Base-by-base conservation (phyloP, 1,284 basidiomycete genomes). In the Ceratobasidium sp. region DNA sequence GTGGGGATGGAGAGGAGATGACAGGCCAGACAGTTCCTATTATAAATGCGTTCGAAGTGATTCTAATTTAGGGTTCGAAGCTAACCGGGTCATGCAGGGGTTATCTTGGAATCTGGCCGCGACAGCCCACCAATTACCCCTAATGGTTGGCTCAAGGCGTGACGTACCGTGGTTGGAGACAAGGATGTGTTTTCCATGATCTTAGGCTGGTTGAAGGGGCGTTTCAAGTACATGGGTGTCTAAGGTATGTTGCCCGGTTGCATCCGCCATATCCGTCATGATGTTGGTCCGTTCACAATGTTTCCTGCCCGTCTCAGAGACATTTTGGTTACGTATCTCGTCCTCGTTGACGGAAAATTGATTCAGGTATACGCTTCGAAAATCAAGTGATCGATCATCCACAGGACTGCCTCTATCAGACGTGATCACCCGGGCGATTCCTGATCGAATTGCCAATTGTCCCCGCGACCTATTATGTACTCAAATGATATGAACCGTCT, bases 131-230 rank as follows among this genome's bases (percentile, higher is more conserved):
- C 90, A 2, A 93, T 96, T 80, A 94, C 92, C 0, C 83, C 85
- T 0, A 91, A 93, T 78, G 88, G 90, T 3, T 96, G 93, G 93
- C 93, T 95, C 87, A 94, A 93, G 87, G 96, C 94, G 0, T 94
- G 94, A 1, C 94, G 96, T 83, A 89, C 95, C 64, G 91, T 88
- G 0, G 84, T 88, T 13, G 83, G 88, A 6, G 92, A 94, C 80
- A 80, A 84, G 2, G 90, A 94, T 1, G 94, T 93, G 0, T 91
- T 85, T 80, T 91, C 88, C 80, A 88, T 85, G 66, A 90, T 93
- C 69, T 89, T 93, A 0, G 92, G 93, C 81, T 84, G 93, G 59
- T 87, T 90, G 80, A 96, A 96, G 81, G 94, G 96, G 82, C 84
- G 96, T 46, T 94, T 96, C 85, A 95, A 96, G 83, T 95, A 95